These are phyloP conservation scores for Monilinia polystroma DNA, from an alignment of 2,329 filamentous ascomycete species.

Conservation along the genomic window DNA sequence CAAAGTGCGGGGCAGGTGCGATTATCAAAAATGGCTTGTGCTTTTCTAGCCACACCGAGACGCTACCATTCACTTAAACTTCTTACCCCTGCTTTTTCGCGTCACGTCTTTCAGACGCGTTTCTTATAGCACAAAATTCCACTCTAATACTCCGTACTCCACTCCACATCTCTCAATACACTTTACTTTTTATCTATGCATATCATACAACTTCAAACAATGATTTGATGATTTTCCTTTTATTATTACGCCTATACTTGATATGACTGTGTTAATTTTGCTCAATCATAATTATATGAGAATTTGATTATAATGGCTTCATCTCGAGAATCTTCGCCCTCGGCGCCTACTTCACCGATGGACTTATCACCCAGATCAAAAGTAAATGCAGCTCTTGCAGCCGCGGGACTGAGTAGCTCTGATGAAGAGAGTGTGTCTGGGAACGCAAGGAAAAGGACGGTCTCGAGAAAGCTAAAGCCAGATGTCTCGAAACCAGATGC, in stretches of 20 bases:
- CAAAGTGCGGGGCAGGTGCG: neutral
- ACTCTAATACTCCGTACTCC: neutral
- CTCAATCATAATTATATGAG: conserved; percentile 8
- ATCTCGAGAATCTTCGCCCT: conserved; percentile 48
- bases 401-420: conserved; percentile 51
- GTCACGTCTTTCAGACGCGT: conserved; percentile 13
- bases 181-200: neutral
- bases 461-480: conserved; percentile 24
- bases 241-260: conserved; percentile 17
- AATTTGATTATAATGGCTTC: conserved; percentile 48
- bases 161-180: neutral
- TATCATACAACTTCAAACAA: conserved; percentile 23
- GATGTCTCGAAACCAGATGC: conserved; percentile 23
- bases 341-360: conserved; percentile 44
- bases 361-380: conserved; percentile 54
- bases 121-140: conserved; percentile 14
- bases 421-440: conserved; percentile 39
- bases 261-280: neutral
- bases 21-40: neutral
- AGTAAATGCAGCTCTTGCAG: conserved; percentile 53
- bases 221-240: conserved; percentile 11
- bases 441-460: conserved; percentile 31
- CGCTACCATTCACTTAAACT: conserved; percentile 11
- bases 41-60: conserved; percentile 24
- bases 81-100: conserved; percentile 15